Conservation (phyloP, 306 rosid species). For the Dalbergia cultrata region DNA sequence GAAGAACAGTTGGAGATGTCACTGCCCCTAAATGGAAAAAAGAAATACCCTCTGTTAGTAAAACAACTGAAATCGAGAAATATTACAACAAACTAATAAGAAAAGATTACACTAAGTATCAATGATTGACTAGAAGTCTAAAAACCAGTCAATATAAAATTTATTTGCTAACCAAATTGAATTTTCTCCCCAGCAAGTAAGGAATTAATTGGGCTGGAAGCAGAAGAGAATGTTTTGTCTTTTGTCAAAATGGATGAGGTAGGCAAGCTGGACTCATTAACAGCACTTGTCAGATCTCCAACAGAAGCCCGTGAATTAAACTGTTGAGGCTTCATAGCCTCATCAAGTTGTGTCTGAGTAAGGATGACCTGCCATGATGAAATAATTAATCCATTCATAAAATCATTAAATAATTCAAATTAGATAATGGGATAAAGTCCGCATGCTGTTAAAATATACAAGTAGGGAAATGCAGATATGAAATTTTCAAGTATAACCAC, state of each 20-base stretch:
- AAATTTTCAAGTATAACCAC: too few species aligned
- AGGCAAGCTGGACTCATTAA: constrained; percentile 67
- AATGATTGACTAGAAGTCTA: constrained; percentile 26
- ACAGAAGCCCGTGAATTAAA: constrained; percentile 77
- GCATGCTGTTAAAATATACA: too few species aligned
- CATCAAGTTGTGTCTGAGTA: constrained; percentile 94
- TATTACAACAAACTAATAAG: constrained; percentile 12
- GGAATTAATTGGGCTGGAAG: constrained; percentile 82
- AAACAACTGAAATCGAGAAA: constrained; percentile 36
- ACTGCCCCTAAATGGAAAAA: constrained; percentile 77
- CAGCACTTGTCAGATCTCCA: constrained; percentile 62
- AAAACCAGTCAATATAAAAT: constrained; percentile 10
- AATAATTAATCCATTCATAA: neutral
- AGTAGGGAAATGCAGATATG: too few species aligned
- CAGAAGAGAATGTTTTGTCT: constrained; percentile 75
- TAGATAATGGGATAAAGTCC: too few species aligned
- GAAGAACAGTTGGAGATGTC: constrained; percentile 92
- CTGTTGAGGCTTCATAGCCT: constrained; percentile 90
- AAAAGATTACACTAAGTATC: constrained; percentile 1
- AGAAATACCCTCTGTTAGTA: constrained; percentile 25
- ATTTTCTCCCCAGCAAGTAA: constrained; percentile 98
- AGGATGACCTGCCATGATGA: constrained; percentile 72
- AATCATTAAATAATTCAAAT: too few species aligned
- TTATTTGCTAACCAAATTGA: constrained; percentile 85
- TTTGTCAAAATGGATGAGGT: constrained; percentile 77